Evolutionary conservation across 2,329 filamentous ascomycete species (phyloP).

Genomic region (Stemphylium vesicarium): DNA sequence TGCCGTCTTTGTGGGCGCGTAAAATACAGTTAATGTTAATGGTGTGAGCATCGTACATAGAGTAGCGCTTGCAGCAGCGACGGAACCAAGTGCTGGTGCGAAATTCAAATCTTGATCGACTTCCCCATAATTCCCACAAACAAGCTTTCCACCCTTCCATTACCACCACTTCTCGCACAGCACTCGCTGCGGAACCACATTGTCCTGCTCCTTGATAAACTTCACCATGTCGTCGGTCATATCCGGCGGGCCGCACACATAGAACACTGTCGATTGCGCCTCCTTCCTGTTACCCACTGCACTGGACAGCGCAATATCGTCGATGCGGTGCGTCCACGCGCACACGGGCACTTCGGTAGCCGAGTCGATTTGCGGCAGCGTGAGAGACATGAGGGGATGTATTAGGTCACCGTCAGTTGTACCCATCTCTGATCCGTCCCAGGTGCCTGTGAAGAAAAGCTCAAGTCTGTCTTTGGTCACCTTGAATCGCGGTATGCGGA

Average conservation of each 20-base stretch:
- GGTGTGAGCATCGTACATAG: conserved; percentile 28
- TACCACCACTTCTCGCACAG: conserved; percentile 62
- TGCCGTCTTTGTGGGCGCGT: conserved; percentile 34
- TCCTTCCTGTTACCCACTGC: conserved; percentile 48
- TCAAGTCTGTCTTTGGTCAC: conserved; percentile 40
- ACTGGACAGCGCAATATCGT: conserved; percentile 47
- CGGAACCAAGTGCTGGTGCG: conserved; percentile 2
- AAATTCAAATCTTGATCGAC: conserved; percentile 1
- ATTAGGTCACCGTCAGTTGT: conserved; percentile 35
- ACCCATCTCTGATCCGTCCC: conserved; percentile 36
- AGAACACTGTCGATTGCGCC: conserved; percentile 50
- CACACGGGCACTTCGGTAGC: conserved; percentile 39
- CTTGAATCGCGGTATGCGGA: conserved; percentile 36
- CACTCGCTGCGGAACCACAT: conserved; percentile 50
- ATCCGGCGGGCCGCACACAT: conserved; percentile 56
- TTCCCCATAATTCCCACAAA: conserved; percentile 5
- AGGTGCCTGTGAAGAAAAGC: conserved; percentile 47
- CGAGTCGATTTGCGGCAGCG: conserved; percentile 36
- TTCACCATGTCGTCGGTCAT: conserved; percentile 58
- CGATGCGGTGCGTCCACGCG: conserved; percentile 44
- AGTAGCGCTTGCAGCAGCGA: conserved; percentile 23
- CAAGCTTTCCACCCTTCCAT: not conserved
- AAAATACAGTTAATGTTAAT: conserved; percentile 24
- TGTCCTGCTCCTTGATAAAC: conserved; percentile 46
- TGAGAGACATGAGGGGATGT: conserved; percentile 42